Conservation (phyloP, 805 yeast genomes). For the Schwanniomyces sp. region DNA sequence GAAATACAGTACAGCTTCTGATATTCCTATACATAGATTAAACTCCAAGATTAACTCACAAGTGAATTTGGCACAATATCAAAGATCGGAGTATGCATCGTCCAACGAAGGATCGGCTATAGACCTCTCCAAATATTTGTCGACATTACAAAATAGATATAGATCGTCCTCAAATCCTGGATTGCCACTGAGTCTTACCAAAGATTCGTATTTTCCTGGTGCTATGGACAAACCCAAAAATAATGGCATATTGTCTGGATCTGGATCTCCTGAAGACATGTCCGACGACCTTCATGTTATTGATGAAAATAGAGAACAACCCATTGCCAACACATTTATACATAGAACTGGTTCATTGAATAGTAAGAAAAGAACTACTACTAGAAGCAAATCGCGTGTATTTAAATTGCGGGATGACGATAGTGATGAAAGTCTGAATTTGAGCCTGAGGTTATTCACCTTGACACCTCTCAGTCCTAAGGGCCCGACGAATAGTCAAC, state of each 20-base stretch:
- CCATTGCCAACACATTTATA: constrained; percentile 8
- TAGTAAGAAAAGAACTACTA: constrained; percentile 11
- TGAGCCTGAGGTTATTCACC: not conserved
- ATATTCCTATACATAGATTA: constrained; percentile 36
- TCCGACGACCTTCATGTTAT: constrained; percentile 20
- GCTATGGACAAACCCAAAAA: constrained; percentile 1
- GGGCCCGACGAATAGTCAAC: not conserved
- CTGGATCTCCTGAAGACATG: constrained; percentile 9
- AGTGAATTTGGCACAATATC: constrained; percentile 26
- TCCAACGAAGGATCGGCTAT: constrained; percentile 22
- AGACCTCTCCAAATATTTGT: constrained; percentile 21
- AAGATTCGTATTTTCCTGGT: constrained; percentile 29
- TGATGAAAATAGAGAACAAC: constrained; percentile 12
- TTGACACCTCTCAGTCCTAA: not conserved
- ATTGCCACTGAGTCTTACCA: constrained; percentile 5
- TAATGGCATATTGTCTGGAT: not conserved
- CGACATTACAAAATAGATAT: constrained; percentile 12
- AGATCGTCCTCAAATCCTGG: constrained; percentile 25
- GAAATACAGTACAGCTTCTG: constrained; percentile 36
- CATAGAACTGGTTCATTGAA: constrained; percentile 26
- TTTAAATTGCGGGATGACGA: constrained; percentile 8
- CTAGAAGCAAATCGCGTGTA: constrained; percentile 2
- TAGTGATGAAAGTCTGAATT: constrained; percentile 9
- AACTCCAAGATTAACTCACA: constrained; percentile 44
- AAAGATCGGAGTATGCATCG: constrained; percentile 14